Evolutionary conservation across 768 basidiomycete species (phyloP), one percentile per base, ranked within the genome.

Genomic region (Tricholoma sp.): DNA sequence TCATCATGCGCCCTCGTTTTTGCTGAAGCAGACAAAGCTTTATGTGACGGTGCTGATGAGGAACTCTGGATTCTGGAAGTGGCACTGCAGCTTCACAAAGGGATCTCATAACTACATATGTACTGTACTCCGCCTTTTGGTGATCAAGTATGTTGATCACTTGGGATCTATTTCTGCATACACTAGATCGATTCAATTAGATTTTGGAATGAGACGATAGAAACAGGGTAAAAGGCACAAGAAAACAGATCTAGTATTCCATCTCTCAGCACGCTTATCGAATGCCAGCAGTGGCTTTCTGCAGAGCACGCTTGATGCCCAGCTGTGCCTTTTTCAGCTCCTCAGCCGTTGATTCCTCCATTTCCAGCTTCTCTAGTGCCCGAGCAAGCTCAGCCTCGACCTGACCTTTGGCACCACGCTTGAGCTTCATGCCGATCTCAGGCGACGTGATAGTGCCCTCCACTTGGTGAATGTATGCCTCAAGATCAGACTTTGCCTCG

Each of bases 371-470:
- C 86, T 98, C 97, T 50, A 98, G 84, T 31, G 97, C 95, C 69
- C 94, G 91, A 52, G 97, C 95, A 60, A 99, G 93, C 80, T 98
- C 97, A 61, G 89, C 82, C 81, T 99, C 97, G 63, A 99, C 92
- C 72, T 95, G 91, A 33, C 80, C 72, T 79, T 94, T 94, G 53
- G 94, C 91, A 67, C 94, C 94, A 59, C 96, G 89, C 85, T 98
- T 98, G 75, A 98, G 89, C 80, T 98, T 98, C 88, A 95, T 91
- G 68, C 92, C 91, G 65, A 97, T 91, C 74, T 97, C 95, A 51
- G 94, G 94, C 24, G 90, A 91, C 53, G 94, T 93, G 77, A 98
- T 95, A 58, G 93, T 96, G 70, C 83, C 81, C 82, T 97, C 94
- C 66, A 98, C 94, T 73, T 94, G 91, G 80, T 96, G 93, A 68